These are phyloP conservation scores for Pyrenophora graminea DNA, from an alignment of 2,329 filamentous ascomycete genomes.

Conservation along the genomic window DNA sequence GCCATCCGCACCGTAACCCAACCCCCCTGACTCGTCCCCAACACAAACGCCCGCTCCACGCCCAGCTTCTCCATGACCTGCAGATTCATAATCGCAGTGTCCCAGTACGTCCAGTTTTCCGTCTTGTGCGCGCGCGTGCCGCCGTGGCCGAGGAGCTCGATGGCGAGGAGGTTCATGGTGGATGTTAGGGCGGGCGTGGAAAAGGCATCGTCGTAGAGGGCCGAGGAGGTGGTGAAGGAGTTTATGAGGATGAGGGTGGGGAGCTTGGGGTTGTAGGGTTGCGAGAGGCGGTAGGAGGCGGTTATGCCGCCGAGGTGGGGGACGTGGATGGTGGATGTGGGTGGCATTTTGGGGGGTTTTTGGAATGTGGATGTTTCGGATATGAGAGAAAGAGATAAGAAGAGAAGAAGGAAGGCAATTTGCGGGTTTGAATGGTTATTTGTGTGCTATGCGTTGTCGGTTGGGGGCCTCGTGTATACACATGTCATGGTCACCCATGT, in stretches of 20 bases:
- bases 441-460: no score
- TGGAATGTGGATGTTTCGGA: not conserved
- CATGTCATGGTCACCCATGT: no score
- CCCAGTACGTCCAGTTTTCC: conserved; percentile 61
- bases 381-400: not conserved
- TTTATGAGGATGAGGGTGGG: conserved; percentile 59
- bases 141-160: conserved; percentile 60
- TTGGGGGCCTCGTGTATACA: no score
- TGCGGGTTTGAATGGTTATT: no score
- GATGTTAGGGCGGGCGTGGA: conserved; percentile 42
- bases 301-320: conserved; percentile 57
- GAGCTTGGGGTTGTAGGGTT: conserved; percentile 46
- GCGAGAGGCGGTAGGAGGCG: conserved; percentile 53
- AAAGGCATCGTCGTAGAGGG: conserved; percentile 51
- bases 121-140: conserved; percentile 48
- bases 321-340: conserved; percentile 49
- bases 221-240: conserved; percentile 55
- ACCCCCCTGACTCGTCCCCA: conserved; percentile 60
- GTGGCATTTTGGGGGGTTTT: conserved; percentile 25
- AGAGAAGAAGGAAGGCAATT: not conserved
- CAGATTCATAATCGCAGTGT: conserved; percentile 54
- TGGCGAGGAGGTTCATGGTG: conserved; percentile 56
- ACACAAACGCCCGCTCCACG: conserved; percentile 52
- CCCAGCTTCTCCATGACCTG: conserved; percentile 48
- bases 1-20: conserved; percentile 60